Evolutionary conservation across 2,329 filamentous ascomycete species (phyloP).

Genomic region (Penicillium sp.): DNA sequence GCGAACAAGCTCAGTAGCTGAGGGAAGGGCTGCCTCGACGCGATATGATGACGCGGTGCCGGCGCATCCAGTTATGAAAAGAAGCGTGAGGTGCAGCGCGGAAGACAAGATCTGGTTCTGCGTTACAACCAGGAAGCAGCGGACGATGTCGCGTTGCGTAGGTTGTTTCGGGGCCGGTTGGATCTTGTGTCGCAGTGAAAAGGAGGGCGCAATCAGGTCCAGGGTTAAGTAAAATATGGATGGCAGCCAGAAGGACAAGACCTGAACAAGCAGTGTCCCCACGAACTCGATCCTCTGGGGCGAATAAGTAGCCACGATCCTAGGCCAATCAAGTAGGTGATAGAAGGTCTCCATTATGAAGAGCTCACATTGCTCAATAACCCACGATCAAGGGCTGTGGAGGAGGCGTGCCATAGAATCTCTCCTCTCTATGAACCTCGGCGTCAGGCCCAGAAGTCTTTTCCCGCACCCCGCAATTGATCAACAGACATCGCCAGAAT

Average conservation of each 20-base stretch:
- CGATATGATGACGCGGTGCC: conserved; percentile 32
- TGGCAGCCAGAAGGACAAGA: conserved; percentile 27
- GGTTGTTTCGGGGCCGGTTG: conserved; percentile 52
- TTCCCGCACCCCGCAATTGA: conserved; percentile 12
- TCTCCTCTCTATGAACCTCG: conserved; percentile 7
- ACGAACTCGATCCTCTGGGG: conserved; percentile 26
- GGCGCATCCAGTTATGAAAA: conserved; percentile 15
- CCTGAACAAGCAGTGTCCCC: conserved; percentile 24
- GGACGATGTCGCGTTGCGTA: conserved; percentile 41
- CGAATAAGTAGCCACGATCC: conserved; percentile 18
- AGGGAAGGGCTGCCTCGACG: conserved; percentile 39
- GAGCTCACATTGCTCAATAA: background rate
- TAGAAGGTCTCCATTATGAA: conserved; percentile 1
- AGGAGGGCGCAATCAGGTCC: conserved; percentile 45
- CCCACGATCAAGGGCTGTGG: background rate
- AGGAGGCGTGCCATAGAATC: background rate
- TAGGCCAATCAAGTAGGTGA: conserved; percentile 8
- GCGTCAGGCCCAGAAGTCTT: conserved; percentile 3
- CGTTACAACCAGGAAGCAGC: conserved; percentile 45
- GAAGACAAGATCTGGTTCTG: conserved; percentile 48
- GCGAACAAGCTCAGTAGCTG: conserved; percentile 32
- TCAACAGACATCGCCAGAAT: conserved; percentile 7
- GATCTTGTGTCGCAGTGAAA: conserved; percentile 52
- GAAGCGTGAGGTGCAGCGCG: conserved; percentile 28
- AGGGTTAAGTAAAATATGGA: conserved; percentile 42